Conservation (phyloP, 176 grass and related monocot genomes). For the Saccharum spontaneum region DNA sequence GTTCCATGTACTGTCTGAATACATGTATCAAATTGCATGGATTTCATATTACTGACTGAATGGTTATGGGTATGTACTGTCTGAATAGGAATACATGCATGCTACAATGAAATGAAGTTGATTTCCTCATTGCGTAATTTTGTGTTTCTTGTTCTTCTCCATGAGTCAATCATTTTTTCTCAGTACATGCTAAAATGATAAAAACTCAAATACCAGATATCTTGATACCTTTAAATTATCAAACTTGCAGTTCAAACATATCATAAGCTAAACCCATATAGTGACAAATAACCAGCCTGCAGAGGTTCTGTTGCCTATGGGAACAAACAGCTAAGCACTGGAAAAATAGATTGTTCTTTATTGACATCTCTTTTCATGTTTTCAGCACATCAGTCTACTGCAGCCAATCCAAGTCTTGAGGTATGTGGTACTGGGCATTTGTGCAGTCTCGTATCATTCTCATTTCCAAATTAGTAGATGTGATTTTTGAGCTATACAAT, state of each 20-base stretch:
- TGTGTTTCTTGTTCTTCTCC: not conserved
- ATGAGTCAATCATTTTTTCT: not conserved
- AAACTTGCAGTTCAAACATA: not conserved
- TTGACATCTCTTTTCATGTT: slow-evolving; percentile 45
- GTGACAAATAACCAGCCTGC: not conserved
- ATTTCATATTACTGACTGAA: slow-evolving; percentile 12
- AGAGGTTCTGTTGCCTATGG: slow-evolving; percentile 9
- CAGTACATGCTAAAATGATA: not conserved
- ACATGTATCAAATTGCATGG: not conserved
- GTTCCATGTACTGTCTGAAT: not conserved
- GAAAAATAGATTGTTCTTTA: not conserved
- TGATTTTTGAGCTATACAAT: not conserved
- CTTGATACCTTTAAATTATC: not conserved
- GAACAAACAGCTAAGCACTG: not conserved
- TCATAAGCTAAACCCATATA: not conserved
- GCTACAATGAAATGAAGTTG: not conserved
- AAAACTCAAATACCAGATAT: not conserved
- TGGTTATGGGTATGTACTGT: slow-evolving; percentile 20
- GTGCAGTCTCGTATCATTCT: not conserved
- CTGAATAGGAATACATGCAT: not conserved
- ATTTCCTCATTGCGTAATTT: not conserved
- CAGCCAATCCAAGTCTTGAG: slow-evolving; percentile 43
- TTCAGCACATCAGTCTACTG: slow-evolving; percentile 55
- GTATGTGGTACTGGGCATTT: slow-evolving; percentile 37
- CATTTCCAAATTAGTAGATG: slow-evolving; percentile 3